phyloP scores from a whole-genome alignment of 768 basidiomycete species.

The Crucibulum laeve region DNA sequence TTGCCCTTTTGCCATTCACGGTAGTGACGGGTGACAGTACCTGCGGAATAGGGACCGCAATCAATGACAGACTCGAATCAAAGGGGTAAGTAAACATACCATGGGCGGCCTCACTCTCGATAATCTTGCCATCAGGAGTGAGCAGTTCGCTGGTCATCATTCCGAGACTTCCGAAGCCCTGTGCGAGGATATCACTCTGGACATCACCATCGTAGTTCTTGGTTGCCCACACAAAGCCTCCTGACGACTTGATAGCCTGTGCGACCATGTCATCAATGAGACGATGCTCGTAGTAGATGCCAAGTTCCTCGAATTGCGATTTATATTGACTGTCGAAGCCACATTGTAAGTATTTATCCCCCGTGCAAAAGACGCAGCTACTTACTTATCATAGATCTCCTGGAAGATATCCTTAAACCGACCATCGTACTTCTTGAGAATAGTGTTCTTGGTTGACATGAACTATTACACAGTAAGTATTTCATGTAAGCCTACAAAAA shows the following conservation, averaged over 20 bases:
- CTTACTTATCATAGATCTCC: constrained; percentile 81
- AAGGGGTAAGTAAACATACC: constrained; percentile 33
- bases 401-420: constrained; percentile 99
- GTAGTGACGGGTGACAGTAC: constrained; percentile 94
- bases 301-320: constrained; percentile 57
- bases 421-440: constrained; percentile 96
- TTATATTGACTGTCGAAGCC: constrained; percentile 54
- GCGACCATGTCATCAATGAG: constrained; percentile 99
- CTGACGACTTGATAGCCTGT: constrained; percentile 93
- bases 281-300: constrained; percentile 93
- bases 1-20: constrained; percentile 96
- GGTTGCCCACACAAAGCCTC: constrained; percentile 80
- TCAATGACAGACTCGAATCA: neutral
- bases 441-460: constrained; percentile 98
- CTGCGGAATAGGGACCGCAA: constrained; percentile 18
- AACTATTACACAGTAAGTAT: constrained; percentile 41
- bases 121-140: constrained; percentile 88
- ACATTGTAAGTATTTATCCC: neutral
- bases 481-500: neutral
- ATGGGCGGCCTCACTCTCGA: constrained; percentile 97
- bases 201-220: constrained; percentile 86
- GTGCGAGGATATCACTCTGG: constrained; percentile 92
- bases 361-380: constrained; percentile 6
- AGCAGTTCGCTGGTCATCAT: constrained; percentile 98
- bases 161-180: constrained; percentile 93